Evolutionary conservation across 257 asterid genomes (phyloP).

Genomic region (Ilex asprella): DNA sequence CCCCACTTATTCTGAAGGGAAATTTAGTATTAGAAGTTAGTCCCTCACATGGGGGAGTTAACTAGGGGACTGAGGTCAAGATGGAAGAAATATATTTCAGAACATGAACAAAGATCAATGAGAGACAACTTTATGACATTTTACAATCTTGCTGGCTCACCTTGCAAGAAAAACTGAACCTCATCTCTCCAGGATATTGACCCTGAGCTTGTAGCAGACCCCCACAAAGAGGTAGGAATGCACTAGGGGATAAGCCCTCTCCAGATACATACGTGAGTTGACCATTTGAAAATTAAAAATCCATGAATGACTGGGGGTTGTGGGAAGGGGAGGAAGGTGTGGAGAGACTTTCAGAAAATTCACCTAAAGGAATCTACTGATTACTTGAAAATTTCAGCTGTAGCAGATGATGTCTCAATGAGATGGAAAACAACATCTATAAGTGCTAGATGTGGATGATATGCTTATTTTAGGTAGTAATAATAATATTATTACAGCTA

Average conservation of each 20-base stretch:
- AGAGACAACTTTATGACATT: not conserved
- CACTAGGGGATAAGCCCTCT: constrained; percentile 90
- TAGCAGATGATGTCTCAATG: too few species aligned
- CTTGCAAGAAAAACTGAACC: constrained; percentile 94
- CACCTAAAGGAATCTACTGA: too few species aligned
- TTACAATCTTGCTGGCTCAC: constrained; percentile 29
- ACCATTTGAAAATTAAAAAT: constrained; percentile 94
- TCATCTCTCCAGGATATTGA: constrained; percentile 95
- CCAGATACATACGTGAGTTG: constrained; percentile 89
- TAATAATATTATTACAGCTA: too few species aligned
- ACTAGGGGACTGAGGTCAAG: too few species aligned
- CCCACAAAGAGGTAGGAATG: constrained; percentile 76
- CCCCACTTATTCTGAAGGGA: constrained; percentile 80
- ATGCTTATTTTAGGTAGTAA: too few species aligned
- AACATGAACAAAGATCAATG: too few species aligned
- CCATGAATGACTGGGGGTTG: constrained; percentile 86
- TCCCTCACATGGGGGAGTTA: too few species aligned
- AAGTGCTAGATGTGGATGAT: too few species aligned
- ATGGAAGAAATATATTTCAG: too few species aligned
- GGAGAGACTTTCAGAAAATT: too few species aligned
- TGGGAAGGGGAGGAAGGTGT: constrained; percentile 3
- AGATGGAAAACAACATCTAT: too few species aligned
- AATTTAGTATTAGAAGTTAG: not conserved
- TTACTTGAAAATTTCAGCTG: too few species aligned
- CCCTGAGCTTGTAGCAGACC: constrained; percentile 98